phyloP scores from a whole-genome alignment of 2,329 filamentous ascomycete genomes.

The Aspergillus aculeatinus region DNA sequence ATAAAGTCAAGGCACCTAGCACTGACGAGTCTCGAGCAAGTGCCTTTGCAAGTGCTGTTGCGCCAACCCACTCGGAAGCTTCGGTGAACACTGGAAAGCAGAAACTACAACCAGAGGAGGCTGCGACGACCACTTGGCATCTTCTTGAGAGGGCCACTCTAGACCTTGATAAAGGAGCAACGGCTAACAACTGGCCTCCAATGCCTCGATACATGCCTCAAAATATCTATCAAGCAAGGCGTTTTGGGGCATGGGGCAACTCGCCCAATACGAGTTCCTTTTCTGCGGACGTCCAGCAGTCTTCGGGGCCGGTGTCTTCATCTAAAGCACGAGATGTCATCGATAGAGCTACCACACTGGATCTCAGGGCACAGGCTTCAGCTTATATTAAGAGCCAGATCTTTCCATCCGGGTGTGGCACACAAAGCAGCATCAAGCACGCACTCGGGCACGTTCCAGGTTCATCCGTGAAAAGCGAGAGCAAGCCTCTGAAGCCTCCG shows the following conservation, averaged over 20 bases:
- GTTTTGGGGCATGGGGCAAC: background rate
- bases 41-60: background rate
- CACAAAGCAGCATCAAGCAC: background rate
- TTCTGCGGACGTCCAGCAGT: background rate
- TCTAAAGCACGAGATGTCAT: background rate
- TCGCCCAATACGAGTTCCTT: background rate
- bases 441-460: background rate
- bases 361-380: background rate
- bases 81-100: background rate
- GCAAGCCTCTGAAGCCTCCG: conserved; percentile 10
- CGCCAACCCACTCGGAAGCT: background rate
- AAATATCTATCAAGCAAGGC: background rate
- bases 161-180: background rate
- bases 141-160: background rate
- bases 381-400: background rate
- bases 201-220: background rate
- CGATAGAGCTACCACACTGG: background rate
- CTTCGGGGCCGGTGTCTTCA: background rate
- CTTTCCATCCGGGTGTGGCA: background rate
- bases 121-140: background rate
- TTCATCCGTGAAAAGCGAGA: background rate
- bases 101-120: background rate
- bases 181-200: background rate
- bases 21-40: background rate
- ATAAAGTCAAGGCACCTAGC: background rate